Conservation (phyloP, 2,329 filamentous ascomycete genomes). For the Cercospora zeina region DNA sequence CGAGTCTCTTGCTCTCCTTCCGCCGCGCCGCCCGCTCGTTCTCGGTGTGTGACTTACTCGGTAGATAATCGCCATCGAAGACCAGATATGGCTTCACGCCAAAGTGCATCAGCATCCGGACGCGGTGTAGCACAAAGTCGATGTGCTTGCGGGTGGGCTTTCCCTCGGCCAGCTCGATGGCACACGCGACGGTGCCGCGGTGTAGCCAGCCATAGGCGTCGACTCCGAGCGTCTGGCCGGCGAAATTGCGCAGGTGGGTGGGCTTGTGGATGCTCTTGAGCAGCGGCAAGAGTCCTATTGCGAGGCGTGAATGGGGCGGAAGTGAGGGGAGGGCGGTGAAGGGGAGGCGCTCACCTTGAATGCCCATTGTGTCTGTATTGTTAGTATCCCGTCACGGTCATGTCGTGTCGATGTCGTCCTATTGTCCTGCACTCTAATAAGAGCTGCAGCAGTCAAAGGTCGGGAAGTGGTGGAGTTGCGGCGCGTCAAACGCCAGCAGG, state of each 20-base stretch:
- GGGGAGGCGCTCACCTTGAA: conserved; percentile 37
- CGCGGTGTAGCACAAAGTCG: conserved; percentile 83
- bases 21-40: conserved; percentile 71
- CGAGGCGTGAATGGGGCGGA: background rate
- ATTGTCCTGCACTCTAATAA: conserved; percentile 5
- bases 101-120: conserved; percentile 91
- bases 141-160: conserved; percentile 88
- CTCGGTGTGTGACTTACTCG: conserved; percentile 89
- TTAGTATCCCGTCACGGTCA: conserved; percentile 9
- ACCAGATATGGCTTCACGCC: conserved; percentile 92
- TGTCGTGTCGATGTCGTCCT: background rate
- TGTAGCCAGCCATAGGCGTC: conserved; percentile 99
- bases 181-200: conserved; percentile 84
- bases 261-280: conserved; percentile 96
- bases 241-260: conserved; percentile 80
- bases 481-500: conserved; percentile 1
- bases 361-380: conserved; percentile 39
- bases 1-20: conserved; percentile 72
- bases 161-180: conserved; percentile 82
- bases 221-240: conserved; percentile 85
- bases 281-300: conserved; percentile 76
- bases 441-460: conserved; percentile 7
- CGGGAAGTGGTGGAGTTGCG: conserved; percentile 8
- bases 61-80: conserved; percentile 93
- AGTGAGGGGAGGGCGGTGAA: conserved; percentile 5